Base-by-base conservation (phyloP, 164 flowering plant genomes). In the Sedum album region DNA sequence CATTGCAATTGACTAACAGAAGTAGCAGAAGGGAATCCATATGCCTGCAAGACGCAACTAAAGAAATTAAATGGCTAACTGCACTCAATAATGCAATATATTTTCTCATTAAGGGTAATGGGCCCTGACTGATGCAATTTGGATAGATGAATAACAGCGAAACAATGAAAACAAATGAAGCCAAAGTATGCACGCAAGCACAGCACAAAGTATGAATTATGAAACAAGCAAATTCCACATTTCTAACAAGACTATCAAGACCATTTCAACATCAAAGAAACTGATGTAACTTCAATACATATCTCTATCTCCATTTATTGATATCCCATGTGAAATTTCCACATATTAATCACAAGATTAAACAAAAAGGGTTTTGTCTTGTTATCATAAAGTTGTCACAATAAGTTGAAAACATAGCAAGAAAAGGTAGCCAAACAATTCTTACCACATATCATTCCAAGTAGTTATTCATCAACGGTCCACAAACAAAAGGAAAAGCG, bases 161-260 rank as follows among this genome's bases (percentile, higher is more conserved):
- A n/a, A n/a, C n/a, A n/a, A n/a, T n/a, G n/a, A n/a, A 39, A 39
- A 39, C 13, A 39, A 8, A 39, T 39, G 42, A 10, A 39, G 42
- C 42, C 13, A 39, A n/a, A 51, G 6, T 6, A n/a, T n/a, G 25
- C 8, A 51, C 25, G 10, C 60, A 51, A 51, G 11, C 60, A 51
- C 60, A 51, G n/a, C 60, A n/a, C 5, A 25, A 51, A 23, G n/a
- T n/a, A n/a, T n/a, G n/a, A n/a, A 51, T 1, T 51, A 51, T 3
- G 60, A 51, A 51, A 51, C 60, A 51, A 51, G 60, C 60, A 51
- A 51, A 26, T 51, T 20, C 21, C 28, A 21, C 60, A 51, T n/a
- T n/a, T n/a, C n/a, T n/a, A n/a, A n/a, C n/a, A n/a, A n/a, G 8
- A 6, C 5, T n/a, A n/a, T 51, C 5, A 8, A n/a, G 28, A 10